Evolutionary conservation across 2,329 filamentous ascomycete genomes (phyloP), one percentile per base, ranked within the genome.

Genomic region (Phyllosticta citrichinensis): DNA sequence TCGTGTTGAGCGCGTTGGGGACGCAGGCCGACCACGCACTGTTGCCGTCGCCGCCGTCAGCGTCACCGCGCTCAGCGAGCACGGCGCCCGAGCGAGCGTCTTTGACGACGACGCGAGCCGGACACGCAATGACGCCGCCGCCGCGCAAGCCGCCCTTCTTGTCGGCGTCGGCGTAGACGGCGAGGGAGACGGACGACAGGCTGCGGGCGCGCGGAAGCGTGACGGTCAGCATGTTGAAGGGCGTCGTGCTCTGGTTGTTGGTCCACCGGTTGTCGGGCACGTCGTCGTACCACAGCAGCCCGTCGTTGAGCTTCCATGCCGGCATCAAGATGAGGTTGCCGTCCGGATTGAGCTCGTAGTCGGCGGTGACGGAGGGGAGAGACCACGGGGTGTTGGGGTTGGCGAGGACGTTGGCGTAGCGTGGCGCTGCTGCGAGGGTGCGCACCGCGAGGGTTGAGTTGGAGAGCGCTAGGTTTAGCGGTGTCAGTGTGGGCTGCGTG

Each of bases 281-380:
- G 3, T 65, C 63, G 61, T 76, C 74, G 61, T 77, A 71, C 65
- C 71, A 78, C 11, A 78, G 62, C 25, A 76, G 72, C 10, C 76
- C 76, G 61, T 78, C 76, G 61, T 75, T 78, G 20, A 73, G 71
- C 58, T 75, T 72, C 66, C 70, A 75, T 6, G 68, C 65, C 52
- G 67, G 65, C 63, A 75, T 75, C 10, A 66, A 66, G 5, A 63
- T 20, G 27, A 62, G 55, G 62, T 68, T 63, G 55, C 64, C 64
- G 57, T 67, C 64, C 2, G 63, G 30, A 53, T 57, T 54, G 57
- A 71, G 72, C 30, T 70, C 73, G 63, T 70, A 76, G 6, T 73
- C 72, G 54, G 71, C 72, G n/a, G 69, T 68, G 17, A 71, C 69
- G 52, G 65, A 65, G 10, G 74, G 74, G 52, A 74, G 72, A 52